These are phyloP conservation scores for Neophaeococcomyces mojaviensis DNA, from an alignment of 2,329 filamentous ascomycete genomes.

Conservation along the genomic window DNA sequence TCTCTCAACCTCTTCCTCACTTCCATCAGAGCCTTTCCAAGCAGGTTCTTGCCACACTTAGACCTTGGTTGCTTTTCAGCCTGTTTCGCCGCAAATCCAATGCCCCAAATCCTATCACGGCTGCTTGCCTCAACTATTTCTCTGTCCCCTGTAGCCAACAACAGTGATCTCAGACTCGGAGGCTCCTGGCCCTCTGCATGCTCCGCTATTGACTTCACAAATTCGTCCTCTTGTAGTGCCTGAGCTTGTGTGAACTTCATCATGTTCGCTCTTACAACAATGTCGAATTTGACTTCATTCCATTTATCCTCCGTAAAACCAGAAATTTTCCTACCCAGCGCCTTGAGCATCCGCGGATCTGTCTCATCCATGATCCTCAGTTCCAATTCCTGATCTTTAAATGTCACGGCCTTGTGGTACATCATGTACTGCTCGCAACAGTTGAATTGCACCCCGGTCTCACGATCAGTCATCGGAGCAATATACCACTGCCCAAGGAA, in stretches of 20 bases:
- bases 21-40: conserved; percentile 30
- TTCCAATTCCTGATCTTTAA: conserved; percentile 25
- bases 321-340: conserved; percentile 27
- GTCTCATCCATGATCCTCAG: conserved; percentile 22
- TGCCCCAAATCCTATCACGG: conserved; percentile 29
- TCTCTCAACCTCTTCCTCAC: conserved; percentile 24
- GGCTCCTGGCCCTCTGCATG: neutral
- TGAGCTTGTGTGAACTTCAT: conserved; percentile 29
- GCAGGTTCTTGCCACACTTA: conserved; percentile 30
- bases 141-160: conserved; percentile 27
- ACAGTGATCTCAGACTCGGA: conserved; percentile 18
- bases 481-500: conserved; percentile 5
- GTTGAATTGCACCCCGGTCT: conserved; percentile 1
- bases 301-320: conserved; percentile 27
- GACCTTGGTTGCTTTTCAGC: conserved; percentile 24
- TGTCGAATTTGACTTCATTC: conserved; percentile 23
- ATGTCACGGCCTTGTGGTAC: conserved; percentile 30
- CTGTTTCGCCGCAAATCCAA: conserved; percentile 27
- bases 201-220: neutral
- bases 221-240: conserved; percentile 17
- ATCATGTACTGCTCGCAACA: conserved; percentile 27
- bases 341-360: conserved; percentile 16
- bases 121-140: conserved; percentile 31
- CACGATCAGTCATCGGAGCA: neutral
- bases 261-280: conserved; percentile 28